phyloP scores from a whole-genome alignment of 768 basidiomycete genomes.

The Xerocomellus amylosporus region DNA sequence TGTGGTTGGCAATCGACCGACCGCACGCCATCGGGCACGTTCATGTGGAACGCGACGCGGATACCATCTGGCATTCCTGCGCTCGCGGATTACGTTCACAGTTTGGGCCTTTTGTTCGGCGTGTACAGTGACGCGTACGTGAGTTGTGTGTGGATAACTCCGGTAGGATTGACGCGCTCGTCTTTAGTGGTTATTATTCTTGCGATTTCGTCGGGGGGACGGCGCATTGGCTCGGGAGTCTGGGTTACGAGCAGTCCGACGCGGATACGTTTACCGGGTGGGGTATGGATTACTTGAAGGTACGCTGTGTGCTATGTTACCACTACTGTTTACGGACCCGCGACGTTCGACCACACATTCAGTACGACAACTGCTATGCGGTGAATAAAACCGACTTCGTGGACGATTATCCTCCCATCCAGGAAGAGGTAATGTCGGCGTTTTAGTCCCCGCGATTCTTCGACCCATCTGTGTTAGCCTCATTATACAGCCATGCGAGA shows the following conservation, averaged over 20 bases:
- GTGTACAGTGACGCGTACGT: conserved; percentile 15
- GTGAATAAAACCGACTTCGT: conserved; percentile 3
- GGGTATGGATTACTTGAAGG: conserved; percentile 15
- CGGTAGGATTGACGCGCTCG: background rate
- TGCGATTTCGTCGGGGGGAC: conserved; percentile 1
- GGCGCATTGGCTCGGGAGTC: conserved; percentile 6
- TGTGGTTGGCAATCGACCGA: conserved; percentile 12
- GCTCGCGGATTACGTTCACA: conserved; percentile 8
- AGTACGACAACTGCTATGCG: conserved; percentile 16
- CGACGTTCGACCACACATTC: background rate
- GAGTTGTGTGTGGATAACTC: background rate
- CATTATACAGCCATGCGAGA: conserved; percentile 8
- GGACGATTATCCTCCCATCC: background rate
- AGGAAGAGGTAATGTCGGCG: background rate
- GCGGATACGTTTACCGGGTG: conserved; percentile 5
- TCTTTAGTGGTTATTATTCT: conserved; percentile 7
- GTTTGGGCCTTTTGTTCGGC: conserved; percentile 9
- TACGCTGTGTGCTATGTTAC: background rate
- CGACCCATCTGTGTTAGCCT: background rate
- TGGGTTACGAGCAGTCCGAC: conserved; percentile 7
- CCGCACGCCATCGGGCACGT: conserved; percentile 1
- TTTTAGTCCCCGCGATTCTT: background rate
- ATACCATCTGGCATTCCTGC: conserved; percentile 14
- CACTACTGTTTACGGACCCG: too few species aligned
- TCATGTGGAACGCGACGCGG: conserved; percentile 9